Percentiles rank a stretch among this genome's conserved stretches.
These are phyloP conservation scores for Saraca asoca DNA, from an alignment of 331 rosid genomes.

Conservation along the genomic window DNA sequence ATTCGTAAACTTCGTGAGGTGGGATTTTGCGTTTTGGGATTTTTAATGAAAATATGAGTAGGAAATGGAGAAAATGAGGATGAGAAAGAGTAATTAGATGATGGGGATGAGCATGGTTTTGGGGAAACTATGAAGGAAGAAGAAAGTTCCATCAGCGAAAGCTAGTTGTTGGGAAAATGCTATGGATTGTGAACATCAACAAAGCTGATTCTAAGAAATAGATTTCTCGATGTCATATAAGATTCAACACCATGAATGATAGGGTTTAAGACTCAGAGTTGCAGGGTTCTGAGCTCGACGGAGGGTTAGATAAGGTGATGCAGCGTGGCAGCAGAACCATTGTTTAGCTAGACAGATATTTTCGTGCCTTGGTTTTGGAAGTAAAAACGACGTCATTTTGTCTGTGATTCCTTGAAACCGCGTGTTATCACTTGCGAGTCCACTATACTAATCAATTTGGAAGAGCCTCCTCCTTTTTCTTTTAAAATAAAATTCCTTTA, in stretches of 20 bases:
- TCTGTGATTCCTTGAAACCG: not conserved
- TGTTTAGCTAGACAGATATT: not conserved
- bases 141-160: slow-evolving; percentile 70
- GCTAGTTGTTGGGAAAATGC: slow-evolving; percentile 12
- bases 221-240: not conserved
- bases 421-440: not conserved
- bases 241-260: slow-evolving; percentile 38
- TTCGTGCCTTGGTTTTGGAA: not conserved
- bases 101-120: slow-evolving; percentile 45
- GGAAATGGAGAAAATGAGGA: slow-evolving; percentile 63
- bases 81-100: slow-evolving; percentile 51
- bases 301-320: slow-evolving; percentile 56
- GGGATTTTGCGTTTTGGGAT: slow-evolving; percentile 33
- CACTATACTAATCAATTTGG: too few species aligned
- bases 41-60: slow-evolving; percentile 38
- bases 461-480: too few species aligned
- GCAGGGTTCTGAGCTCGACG: slow-evolving; percentile 44
- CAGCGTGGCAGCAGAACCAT: slow-evolving; percentile 26
- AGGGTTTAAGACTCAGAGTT: slow-evolving; percentile 33
- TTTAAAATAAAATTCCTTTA: too few species aligned
- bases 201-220: slow-evolving; percentile 7
- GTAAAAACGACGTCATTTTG: not conserved
- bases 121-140: slow-evolving; percentile 55
- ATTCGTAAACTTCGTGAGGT: slow-evolving; percentile 38
- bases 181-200: slow-evolving; percentile 17